phyloP scores from a whole-genome alignment of 176 grass and related monocot species.

The Eremochloa ophiuroides region DNA sequence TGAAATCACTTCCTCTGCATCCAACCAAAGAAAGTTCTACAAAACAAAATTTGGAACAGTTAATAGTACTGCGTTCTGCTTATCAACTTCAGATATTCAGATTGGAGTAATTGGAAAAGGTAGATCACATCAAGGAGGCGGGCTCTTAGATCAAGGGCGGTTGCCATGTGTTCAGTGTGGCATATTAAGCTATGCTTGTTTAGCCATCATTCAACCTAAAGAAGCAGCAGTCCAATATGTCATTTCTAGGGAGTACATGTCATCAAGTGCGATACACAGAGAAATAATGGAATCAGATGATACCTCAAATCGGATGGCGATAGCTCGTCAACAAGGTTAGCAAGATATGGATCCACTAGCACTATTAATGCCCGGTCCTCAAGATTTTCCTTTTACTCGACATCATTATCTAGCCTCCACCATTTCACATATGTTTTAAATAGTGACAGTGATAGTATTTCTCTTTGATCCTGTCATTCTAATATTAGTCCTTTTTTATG shows the following conservation, averaged over 20 bases:
- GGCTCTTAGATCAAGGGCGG: conserved; percentile 83
- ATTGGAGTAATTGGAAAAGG: conserved; percentile 36
- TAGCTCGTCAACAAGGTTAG: conserved; percentile 59
- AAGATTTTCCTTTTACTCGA: not conserved
- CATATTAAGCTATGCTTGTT: conserved; percentile 94
- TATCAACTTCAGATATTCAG: conserved; percentile 49
- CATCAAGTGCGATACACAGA: conserved; percentile 35
- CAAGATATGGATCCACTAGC: conserved; percentile 7
- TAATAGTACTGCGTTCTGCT: conserved; percentile 34
- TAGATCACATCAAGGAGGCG: conserved; percentile 31
- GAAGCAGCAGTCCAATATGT: conserved; percentile 69
- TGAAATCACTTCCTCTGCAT: conserved; percentile 29
- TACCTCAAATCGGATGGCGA: conserved; percentile 34
- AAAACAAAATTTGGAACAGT: conserved; percentile 55
- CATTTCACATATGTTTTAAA: conserved; percentile 11
- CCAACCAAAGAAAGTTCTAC: conserved; percentile 45
- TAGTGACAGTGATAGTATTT: conserved; percentile 14
- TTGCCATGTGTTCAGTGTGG: conserved; percentile 94
- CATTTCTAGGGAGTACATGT: conserved; percentile 43
- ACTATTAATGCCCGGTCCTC: not conserved
- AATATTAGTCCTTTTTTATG: conserved; percentile 1
- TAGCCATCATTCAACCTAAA: conserved; percentile 87
- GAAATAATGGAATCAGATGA: conserved; percentile 45
- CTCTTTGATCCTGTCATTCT: conserved; percentile 3
- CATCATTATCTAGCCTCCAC: not conserved